Conservation (phyloP, 768 basidiomycete species). For the Boletus sp. region DNA sequence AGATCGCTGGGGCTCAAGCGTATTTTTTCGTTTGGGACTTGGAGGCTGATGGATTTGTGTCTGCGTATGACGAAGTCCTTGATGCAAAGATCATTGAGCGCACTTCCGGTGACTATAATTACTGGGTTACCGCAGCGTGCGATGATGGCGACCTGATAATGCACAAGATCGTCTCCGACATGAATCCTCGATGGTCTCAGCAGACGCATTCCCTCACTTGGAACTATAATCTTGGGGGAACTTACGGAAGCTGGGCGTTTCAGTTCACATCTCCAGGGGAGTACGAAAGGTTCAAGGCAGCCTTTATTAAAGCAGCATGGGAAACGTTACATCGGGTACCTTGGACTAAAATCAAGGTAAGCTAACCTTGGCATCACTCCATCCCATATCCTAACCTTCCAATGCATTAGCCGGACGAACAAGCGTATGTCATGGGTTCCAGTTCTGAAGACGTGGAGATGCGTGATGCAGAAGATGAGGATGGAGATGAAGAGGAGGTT, state of each 20-base stretch:
- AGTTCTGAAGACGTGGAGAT: constrained; percentile 85
- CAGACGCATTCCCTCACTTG: constrained; percentile 79
- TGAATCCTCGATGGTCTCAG: constrained; percentile 68
- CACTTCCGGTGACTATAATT: constrained; percentile 45
- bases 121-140: constrained; percentile 55
- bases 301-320: constrained; percentile 74
- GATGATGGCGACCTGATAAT: constrained; percentile 50
- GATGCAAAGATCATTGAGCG: constrained; percentile 51
- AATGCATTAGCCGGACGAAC: constrained; percentile 67
- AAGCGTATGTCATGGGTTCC: constrained; percentile 74
- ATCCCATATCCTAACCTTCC: not conserved
- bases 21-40: constrained; percentile 63
- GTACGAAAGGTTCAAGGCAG: constrained; percentile 56
- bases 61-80: constrained; percentile 48
- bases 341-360: constrained; percentile 81
- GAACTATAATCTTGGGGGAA: constrained; percentile 65
- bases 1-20: constrained; percentile 43
- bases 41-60: constrained; percentile 44
- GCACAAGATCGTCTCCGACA: constrained; percentile 61
- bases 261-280: constrained; percentile 55
- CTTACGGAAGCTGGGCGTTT: constrained; percentile 79
- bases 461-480: constrained; percentile 70
- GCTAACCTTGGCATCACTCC: constrained; percentile 8
- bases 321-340: constrained; percentile 68
- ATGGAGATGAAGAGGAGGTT: constrained; percentile 78